These are phyloP conservation scores for Intubia oerlemansii DNA, from an alignment of 2,329 filamentous ascomycete species.

Conservation along the genomic window DNA sequence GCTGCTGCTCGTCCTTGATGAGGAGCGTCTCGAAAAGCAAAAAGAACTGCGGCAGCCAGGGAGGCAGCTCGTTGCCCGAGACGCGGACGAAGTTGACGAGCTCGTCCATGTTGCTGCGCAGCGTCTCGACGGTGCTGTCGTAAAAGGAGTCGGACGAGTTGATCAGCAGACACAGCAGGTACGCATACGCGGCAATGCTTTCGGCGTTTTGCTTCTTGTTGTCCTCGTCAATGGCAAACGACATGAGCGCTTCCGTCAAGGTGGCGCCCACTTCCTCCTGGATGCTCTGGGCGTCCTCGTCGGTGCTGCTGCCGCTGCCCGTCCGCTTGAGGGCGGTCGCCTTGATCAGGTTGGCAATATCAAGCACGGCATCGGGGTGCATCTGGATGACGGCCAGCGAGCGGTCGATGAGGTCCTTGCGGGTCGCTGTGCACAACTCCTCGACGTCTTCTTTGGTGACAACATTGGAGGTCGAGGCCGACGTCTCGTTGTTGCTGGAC, in stretches of 20 bases:
- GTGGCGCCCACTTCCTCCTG: slow-evolving; percentile 64
- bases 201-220: slow-evolving; percentile 40
- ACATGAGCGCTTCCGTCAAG: slow-evolving; percentile 64
- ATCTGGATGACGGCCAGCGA: slow-evolving; percentile 78
- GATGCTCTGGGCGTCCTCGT: too few species aligned
- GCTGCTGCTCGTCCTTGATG: slow-evolving; percentile 70
- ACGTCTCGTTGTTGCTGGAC: slow-evolving; percentile 5
- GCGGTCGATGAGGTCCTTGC: slow-evolving; percentile 64
- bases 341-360: slow-evolving; percentile 69
- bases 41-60: slow-evolving; percentile 81
- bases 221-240: slow-evolving; percentile 37
- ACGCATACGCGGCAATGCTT: slow-evolving; percentile 69
- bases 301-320: slow-evolving; percentile 18
- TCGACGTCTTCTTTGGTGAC: slow-evolving; percentile 56
- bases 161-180: slow-evolving; percentile 71
- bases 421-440: slow-evolving; percentile 47
- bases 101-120: slow-evolving; percentile 56
- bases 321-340: slow-evolving; percentile 42
- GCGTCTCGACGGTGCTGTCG: slow-evolving; percentile 45
- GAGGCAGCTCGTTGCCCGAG: slow-evolving; percentile 55
- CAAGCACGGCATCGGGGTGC: slow-evolving; percentile 75
- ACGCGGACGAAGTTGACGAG: slow-evolving; percentile 65
- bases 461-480: slow-evolving; percentile 11
- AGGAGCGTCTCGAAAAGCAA: slow-evolving; percentile 78
- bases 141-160: slow-evolving; percentile 65